Evolutionary conservation across 106 monocot genomes (phyloP), one percentile per base, ranked within the genome.

Genomic region (Cymbidium sinense): DNA sequence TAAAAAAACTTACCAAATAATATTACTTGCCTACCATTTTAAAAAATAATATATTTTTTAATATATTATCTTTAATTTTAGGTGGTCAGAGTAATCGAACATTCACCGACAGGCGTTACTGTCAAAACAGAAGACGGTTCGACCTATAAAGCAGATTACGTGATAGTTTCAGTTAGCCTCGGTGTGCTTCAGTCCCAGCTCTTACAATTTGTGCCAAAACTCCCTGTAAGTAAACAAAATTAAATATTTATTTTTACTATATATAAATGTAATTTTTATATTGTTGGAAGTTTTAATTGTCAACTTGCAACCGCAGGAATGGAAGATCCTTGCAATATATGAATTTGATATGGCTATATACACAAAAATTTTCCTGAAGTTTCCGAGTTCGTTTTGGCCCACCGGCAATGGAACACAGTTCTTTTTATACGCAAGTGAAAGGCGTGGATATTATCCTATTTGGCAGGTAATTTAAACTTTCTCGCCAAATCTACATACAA

Each of bases 321-420:
- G 90, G 92, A 95, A 95, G 74, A 80, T 86, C 23, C 4, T 83
- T 34, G 88, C 85, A 7, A 70, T 95, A 11, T 86, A 90, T 39
- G 50, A 90, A 58, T 95, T 95, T 39, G 90, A 90, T 51, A 95
- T 95, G 95, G 88, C 90, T 21, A 81, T 95, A 0, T 95, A 95
- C 84, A 94, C 89, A 31, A 95, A 90, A 78, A 95, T 95, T 27
- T 92, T 92, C 72, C 47, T 95, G 20, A 95, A 95, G 61, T 95
- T 95, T 34, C 90, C 10, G 80, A 55, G 47, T 33, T 82, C 50
- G 1, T 95, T 95, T 21, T 95, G 95, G 95, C 92, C 92, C 13
- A 82, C 70, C 13, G 90, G 82, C 2, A 81, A 85, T n/a, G 95
- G 89, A 0, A 88, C 88, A 4, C 81, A 92, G 73, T 90, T 95